A percentile compares a stretch with the other conserved stretches of the same genome.
phyloP scores from a whole-genome alignment of 805 yeast genomes.

The Nakazawaea holstii region DNA sequence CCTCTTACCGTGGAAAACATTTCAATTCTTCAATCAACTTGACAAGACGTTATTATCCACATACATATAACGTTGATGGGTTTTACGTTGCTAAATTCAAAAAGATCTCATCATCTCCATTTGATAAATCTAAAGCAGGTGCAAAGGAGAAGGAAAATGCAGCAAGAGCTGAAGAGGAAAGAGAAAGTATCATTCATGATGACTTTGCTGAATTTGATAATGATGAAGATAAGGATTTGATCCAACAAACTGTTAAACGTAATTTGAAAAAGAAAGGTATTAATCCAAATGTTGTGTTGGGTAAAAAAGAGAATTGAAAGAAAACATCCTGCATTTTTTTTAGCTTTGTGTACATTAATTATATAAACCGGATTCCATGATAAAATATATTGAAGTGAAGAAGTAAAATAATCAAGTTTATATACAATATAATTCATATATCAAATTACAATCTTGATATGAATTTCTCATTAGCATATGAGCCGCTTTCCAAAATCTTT shows the following conservation, averaged over 20 bases:
- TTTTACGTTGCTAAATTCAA: slow-evolving; percentile 95
- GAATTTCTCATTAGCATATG: too few relatives aligned
- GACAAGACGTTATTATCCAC: slow-evolving; percentile 96
- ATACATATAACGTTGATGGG: slow-evolving; percentile 97
- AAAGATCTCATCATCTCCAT: slow-evolving; percentile 82
- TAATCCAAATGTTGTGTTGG: slow-evolving; percentile 45
- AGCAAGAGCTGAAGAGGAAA: slow-evolving; percentile 78
- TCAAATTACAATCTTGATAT: too few relatives aligned
- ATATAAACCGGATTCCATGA: too few relatives aligned
- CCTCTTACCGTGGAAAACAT: slow-evolving; percentile 87
- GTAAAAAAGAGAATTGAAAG: slow-evolving; percentile 5
- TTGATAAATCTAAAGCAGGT: slow-evolving; percentile 80
- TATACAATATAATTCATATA: too few relatives aligned
- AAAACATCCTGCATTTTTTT: neutral
- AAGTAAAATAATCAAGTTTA: neutral
- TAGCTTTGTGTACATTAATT: neutral
- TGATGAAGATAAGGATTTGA: slow-evolving; percentile 67
- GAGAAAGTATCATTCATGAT: slow-evolving; percentile 76
- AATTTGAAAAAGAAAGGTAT: slow-evolving; percentile 66
- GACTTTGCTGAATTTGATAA: slow-evolving; percentile 84
- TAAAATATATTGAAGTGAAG: too few relatives aligned
- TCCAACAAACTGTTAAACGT: slow-evolving; percentile 62
- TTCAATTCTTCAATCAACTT: slow-evolving; percentile 72
- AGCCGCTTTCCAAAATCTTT: too few relatives aligned
- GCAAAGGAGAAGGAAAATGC: slow-evolving; percentile 78